Conservation (phyloP, 2,329 filamentous ascomycete species). For the Aspergillus fischeri region DNA sequence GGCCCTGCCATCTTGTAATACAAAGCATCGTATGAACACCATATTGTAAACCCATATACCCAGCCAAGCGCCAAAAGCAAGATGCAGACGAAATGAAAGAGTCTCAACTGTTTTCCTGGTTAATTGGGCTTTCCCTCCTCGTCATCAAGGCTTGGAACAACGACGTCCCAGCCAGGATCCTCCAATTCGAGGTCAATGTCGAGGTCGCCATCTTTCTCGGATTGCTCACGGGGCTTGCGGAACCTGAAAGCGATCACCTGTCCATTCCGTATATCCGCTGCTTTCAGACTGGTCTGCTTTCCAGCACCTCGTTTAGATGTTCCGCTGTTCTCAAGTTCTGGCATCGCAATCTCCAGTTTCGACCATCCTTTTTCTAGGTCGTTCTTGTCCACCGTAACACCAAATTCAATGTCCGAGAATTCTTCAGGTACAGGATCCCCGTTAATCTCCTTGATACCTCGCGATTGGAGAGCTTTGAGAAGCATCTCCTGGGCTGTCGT, state of each 20-base stretch:
- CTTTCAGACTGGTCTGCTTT: slow-evolving; percentile 27
- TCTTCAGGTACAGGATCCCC: slow-evolving; percentile 35
- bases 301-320: slow-evolving; percentile 23
- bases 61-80: not conserved
- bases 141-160: slow-evolving; percentile 32
- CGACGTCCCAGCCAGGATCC: slow-evolving; percentile 35
- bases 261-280: slow-evolving; percentile 26
- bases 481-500: slow-evolving; percentile 56
- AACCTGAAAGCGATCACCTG: slow-evolving; percentile 35
- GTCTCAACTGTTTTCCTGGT: not conserved
- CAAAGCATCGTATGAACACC: not conserved
- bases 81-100: not conserved
- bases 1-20: not conserved
- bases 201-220: slow-evolving; percentile 15
- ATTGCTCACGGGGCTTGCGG: slow-evolving; percentile 16
- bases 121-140: slow-evolving; percentile 23
- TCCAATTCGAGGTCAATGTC: slow-evolving; percentile 25
- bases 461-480: slow-evolving; percentile 50
- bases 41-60: not conserved
- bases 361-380: slow-evolving; percentile 50
- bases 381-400: slow-evolving; percentile 44
- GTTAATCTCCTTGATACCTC: slow-evolving; percentile 38
- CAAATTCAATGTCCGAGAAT: slow-evolving; percentile 44
- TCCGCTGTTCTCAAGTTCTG: slow-evolving; percentile 23
- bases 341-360: slow-evolving; percentile 33